A percentile compares a stretch with the other conserved stretches of the same genome.
Evolutionary conservation across 331 rosid genomes (phyloP).

Genomic region (Rosa hybrid): DNA sequence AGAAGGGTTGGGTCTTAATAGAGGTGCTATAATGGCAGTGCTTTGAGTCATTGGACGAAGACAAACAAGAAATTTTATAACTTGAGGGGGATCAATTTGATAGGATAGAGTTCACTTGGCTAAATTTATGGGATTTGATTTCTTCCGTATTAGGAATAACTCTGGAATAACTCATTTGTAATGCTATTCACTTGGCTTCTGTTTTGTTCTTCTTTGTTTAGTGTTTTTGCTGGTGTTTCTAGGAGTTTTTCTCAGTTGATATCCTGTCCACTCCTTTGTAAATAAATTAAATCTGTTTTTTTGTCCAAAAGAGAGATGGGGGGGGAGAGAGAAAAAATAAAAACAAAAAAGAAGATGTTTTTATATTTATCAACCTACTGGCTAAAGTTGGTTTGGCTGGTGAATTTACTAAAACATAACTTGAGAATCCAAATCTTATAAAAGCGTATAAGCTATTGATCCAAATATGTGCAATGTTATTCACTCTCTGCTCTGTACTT

Average conservation of each 20-base stretch:
- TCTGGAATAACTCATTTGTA: neutral
- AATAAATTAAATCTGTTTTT: too few relatives aligned
- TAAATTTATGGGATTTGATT: neutral
- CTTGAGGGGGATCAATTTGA: neutral
- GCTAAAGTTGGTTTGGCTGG: neutral
- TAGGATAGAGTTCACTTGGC: neutral
- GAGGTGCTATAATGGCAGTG: neutral
- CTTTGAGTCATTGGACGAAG: neutral
- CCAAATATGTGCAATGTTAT: constrained; percentile 5
- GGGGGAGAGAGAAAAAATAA: too few relatives aligned
- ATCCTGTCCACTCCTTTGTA: too few relatives aligned
- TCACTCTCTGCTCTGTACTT: neutral
- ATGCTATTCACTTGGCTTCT: neutral
- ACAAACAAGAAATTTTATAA: neutral
- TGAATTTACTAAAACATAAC: neutral
- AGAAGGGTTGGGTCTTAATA: neutral
- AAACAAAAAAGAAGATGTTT: too few relatives aligned
- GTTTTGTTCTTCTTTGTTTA: neutral
- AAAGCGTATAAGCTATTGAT: neutral
- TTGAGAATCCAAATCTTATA: neutral
- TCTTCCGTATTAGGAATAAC: neutral
- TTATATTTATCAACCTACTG: neutral
- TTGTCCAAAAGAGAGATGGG: too few relatives aligned
- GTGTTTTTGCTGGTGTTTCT: neutral
- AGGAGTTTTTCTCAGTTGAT: too few relatives aligned